Conservation (phyloP, 1,139 yeast genomes). For the Kurtzmaniella quercitrusa region DNA sequence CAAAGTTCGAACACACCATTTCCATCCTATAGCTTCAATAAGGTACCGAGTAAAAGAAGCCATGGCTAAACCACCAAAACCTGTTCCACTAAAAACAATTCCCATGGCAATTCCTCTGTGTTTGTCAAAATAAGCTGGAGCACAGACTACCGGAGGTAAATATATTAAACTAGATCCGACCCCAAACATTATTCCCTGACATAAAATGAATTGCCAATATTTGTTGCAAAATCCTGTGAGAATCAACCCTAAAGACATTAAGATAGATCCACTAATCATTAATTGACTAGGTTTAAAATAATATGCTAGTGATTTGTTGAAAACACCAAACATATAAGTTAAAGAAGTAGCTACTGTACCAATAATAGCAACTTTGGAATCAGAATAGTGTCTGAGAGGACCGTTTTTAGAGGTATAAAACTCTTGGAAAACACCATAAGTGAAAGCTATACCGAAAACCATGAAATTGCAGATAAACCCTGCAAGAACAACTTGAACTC, state of each 20-base stretch:
- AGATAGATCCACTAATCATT: slow-evolving; percentile 23
- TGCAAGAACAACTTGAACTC: slow-evolving; percentile 12
- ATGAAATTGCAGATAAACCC: slow-evolving; percentile 31
- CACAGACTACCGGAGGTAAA: slow-evolving; percentile 38
- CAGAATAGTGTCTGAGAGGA: slow-evolving; percentile 19
- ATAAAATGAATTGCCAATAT: slow-evolving; percentile 27
- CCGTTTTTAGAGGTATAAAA: slow-evolving; percentile 24
- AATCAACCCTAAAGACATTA: slow-evolving; percentile 25
- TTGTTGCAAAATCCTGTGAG: slow-evolving; percentile 20
- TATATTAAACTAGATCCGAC: slow-evolving; percentile 34
- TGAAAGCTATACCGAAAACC: slow-evolving; percentile 31
- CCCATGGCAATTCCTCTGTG: slow-evolving; percentile 43
- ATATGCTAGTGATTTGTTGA: slow-evolving; percentile 18
- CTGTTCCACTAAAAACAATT: no score
- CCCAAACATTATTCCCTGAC: slow-evolving; percentile 38
- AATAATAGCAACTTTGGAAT: slow-evolving; percentile 26
- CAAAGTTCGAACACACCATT: slow-evolving; percentile 34
- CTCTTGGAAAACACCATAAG: slow-evolving; percentile 35
- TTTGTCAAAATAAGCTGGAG: slow-evolving; percentile 33
- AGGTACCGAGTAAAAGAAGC: slow-evolving; percentile 31
- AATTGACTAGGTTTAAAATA: slow-evolving; percentile 17
- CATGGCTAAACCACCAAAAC: slow-evolving; percentile 37
- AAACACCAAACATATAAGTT: slow-evolving; percentile 24
- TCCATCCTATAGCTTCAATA: slow-evolving; percentile 30
- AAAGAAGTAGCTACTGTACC: slow-evolving; percentile 27